These are phyloP conservation scores for Mallotus japonicus DNA, from an alignment of 441 rosid species.

Conservation along the genomic window DNA sequence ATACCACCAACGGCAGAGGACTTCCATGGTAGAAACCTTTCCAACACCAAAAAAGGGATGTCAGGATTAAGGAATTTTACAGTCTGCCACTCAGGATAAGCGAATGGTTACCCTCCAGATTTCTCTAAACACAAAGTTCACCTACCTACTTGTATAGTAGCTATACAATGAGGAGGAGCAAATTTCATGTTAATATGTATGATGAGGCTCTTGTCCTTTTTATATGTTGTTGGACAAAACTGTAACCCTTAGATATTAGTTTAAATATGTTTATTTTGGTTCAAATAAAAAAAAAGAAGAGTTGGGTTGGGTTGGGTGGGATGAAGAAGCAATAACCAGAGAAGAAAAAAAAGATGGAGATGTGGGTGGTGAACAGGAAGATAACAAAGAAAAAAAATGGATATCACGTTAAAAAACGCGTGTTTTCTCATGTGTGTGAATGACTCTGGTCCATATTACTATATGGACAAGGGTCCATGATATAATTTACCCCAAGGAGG, in stretches of 20 bases:
- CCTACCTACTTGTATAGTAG: constrained; percentile 25
- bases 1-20: constrained; percentile 53
- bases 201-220: constrained; percentile 9
- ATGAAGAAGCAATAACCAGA: no score
- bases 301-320: no score
- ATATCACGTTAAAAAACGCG: no score
- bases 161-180: background rate
- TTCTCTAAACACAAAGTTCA: constrained; percentile 31
- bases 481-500: no score
- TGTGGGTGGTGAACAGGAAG: no score
- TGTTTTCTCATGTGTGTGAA: no score
- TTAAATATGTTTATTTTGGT: background rate
- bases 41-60: constrained; percentile 64
- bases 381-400: no score
- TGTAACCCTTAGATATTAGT: background rate
- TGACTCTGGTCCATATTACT: no score
- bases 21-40: constrained; percentile 88
- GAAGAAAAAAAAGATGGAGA: no score
- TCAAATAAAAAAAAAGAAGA: no score
- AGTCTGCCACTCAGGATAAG: constrained; percentile 55
- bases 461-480: no score
- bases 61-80: constrained; percentile 71
- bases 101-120: constrained; percentile 62
- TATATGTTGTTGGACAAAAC: background rate
- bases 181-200: constrained; percentile 24